A percentile compares a stretch with the other conserved stretches of the same genome.
Conservation (phyloP, 1,139 yeast species). For the Suhomyces choctaworum region DNA sequence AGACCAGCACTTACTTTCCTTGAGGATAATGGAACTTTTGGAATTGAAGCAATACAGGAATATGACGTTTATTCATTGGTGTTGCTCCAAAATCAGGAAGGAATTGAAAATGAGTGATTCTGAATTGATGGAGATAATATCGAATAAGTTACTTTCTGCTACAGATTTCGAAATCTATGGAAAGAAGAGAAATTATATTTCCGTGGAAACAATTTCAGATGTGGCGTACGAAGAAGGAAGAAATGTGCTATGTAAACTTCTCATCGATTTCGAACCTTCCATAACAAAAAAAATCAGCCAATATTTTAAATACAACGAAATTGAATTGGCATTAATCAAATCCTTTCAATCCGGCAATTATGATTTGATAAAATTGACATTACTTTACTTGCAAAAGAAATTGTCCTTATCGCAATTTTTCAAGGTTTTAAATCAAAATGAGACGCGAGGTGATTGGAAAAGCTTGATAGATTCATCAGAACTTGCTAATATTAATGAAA, state of each 20-base stretch:
- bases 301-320: conserved; percentile 70
- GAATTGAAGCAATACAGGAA: conserved; percentile 49
- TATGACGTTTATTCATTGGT: conserved; percentile 75
- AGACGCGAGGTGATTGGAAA: conserved; percentile 23
- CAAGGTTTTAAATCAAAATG: conserved; percentile 43
- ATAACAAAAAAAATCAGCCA: conserved; percentile 62
- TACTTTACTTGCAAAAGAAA: conserved; percentile 50
- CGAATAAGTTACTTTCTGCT: conserved; percentile 40
- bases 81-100: conserved; percentile 64
- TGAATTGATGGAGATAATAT: conserved; percentile 53
- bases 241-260: conserved; percentile 57
- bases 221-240: conserved; percentile 87
- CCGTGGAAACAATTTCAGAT: conserved; percentile 65
- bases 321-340: conserved; percentile 66
- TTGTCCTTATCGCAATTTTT: conserved; percentile 44
- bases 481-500: conserved; percentile 34
- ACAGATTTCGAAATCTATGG: conserved; percentile 1
- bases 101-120: conserved; percentile 58
- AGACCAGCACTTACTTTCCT: conserved; percentile 61
- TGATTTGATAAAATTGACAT: conserved; percentile 61
- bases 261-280: conserved; percentile 69
- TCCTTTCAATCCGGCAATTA: conserved; percentile 67
- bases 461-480: conserved; percentile 2
- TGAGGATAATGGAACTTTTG: conserved; percentile 58
- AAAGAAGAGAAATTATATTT: conserved; percentile 33